phyloP scores from a whole-genome alignment of 2,329 filamentous ascomycete genomes.

The Fusarium pininemorale region DNA sequence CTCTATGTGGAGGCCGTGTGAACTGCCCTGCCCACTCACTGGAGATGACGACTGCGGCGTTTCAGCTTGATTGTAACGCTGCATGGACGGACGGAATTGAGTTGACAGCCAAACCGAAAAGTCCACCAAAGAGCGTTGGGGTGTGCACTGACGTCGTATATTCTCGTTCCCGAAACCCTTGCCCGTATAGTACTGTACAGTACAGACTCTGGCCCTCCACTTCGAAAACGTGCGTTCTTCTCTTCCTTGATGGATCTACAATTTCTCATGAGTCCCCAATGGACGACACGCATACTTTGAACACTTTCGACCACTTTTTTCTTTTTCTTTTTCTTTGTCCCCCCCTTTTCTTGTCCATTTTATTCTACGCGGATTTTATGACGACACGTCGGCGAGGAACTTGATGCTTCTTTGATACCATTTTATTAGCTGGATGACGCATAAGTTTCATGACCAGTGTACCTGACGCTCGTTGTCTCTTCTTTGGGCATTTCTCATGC shows the following conservation, averaged over 20 bases:
- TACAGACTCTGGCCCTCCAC: slow-evolving; percentile 7
- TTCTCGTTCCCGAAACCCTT: slow-evolving; percentile 13
- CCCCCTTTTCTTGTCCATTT: background rate
- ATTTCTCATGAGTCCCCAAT: slow-evolving; percentile 28
- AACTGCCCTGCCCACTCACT: slow-evolving; percentile 14
- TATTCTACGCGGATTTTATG: slow-evolving; percentile 34
- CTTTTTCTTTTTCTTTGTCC: slow-evolving; percentile 1
- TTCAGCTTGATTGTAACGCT: slow-evolving; percentile 35
- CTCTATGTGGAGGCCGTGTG: slow-evolving; percentile 71
- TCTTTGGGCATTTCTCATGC: slow-evolving; percentile 19
- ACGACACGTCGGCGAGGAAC: slow-evolving; percentile 40
- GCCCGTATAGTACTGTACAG: slow-evolving; percentile 4
- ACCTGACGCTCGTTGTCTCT: slow-evolving; percentile 39
- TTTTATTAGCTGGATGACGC: slow-evolving; percentile 44
- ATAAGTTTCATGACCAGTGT: slow-evolving; percentile 36
- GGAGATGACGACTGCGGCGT: slow-evolving; percentile 22
- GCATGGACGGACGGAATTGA: slow-evolving; percentile 13
- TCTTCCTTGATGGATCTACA: slow-evolving; percentile 30
- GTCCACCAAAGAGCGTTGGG: slow-evolving; percentile 9
- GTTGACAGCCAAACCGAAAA: slow-evolving; percentile 18
- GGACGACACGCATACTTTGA: slow-evolving; percentile 14
- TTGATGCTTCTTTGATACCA: slow-evolving; percentile 42
- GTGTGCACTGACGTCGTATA: slow-evolving; percentile 4
- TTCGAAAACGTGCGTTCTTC: slow-evolving; percentile 12
- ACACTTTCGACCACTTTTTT: background rate